Evolutionary conservation across 208 protist genomes (phyloP).

Genomic region (Crithidia fasciculata): DNA sequence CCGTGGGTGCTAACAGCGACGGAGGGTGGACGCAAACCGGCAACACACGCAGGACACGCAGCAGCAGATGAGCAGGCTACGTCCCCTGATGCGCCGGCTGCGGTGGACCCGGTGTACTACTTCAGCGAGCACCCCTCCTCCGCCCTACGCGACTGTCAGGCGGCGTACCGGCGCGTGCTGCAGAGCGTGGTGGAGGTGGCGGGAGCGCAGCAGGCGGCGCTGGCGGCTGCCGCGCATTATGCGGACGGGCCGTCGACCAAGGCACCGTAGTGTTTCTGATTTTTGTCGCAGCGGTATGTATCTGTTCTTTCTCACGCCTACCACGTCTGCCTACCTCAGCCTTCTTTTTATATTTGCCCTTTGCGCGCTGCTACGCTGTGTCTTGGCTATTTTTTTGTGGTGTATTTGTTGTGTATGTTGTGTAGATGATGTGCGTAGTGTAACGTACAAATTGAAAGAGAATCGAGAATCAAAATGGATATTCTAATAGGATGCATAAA

Average conservation of each 20-base stretch:
- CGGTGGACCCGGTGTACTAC: conserved; percentile 47
- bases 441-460: neutral
- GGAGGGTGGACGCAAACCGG: neutral
- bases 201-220: conserved; percentile 50
- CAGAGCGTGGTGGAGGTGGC: conserved; percentile 36
- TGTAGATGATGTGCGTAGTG: too few relatives aligned
- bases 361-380: too few relatives aligned
- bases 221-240: conserved; percentile 25
- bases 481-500: too few relatives aligned
- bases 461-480: too few relatives aligned
- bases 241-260: neutral
- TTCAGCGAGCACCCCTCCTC: conserved; percentile 44
- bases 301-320: too few relatives aligned
- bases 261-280: neutral
- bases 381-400: too few relatives aligned
- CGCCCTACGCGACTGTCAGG: conserved; percentile 53
- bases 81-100: neutral
- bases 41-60: neutral
- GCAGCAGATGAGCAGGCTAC: too few relatives aligned
- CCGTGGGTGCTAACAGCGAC: conserved; percentile 4
- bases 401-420: too few relatives aligned
- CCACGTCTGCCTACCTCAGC: too few relatives aligned
- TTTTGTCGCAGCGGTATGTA: too few relatives aligned
- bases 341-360: too few relatives aligned
- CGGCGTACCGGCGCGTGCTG: conserved; percentile 50